Evolutionary conservation across 345 rosid genomes (phyloP).

Genomic region (Punica granatum): DNA sequence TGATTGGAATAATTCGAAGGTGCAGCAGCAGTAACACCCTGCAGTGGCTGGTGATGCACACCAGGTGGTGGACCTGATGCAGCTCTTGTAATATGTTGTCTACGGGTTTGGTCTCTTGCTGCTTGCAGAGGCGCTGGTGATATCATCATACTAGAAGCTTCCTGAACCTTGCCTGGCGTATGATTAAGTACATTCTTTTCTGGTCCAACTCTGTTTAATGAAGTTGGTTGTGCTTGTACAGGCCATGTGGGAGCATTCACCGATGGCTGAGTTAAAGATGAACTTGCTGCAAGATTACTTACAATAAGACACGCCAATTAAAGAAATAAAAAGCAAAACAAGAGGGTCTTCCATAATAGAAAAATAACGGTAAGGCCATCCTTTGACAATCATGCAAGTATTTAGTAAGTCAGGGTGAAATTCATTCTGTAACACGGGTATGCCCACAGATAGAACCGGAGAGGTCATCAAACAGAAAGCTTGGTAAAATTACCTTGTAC

Average conservation of each 20-base stretch:
- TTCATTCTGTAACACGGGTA: background rate
- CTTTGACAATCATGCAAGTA: background rate
- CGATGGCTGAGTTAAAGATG: constrained; percentile 40
- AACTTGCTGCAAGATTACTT: constrained; percentile 39
- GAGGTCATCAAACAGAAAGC: background rate
- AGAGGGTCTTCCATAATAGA: background rate
- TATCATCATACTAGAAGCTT: constrained; percentile 28
- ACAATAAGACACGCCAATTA: background rate
- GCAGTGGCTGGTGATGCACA: constrained; percentile 46
- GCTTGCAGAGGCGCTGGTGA: constrained; percentile 31
- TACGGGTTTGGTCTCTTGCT: constrained; percentile 46
- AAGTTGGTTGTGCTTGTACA: constrained; percentile 43
- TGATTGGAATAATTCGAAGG: constrained; percentile 34
- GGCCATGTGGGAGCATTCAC: constrained; percentile 67
- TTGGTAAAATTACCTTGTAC: constrained; percentile 34
- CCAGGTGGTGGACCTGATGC: constrained; percentile 35
- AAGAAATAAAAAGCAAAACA: background rate
- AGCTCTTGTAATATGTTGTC: constrained; percentile 53
- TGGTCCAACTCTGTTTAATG: constrained; percentile 33
- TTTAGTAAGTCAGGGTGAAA: background rate
- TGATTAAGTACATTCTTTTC: constrained; percentile 50
- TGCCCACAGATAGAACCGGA: background rate
- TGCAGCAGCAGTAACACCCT: constrained; percentile 41
- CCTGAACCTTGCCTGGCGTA: constrained; percentile 35
- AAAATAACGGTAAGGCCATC: background rate